These are phyloP conservation scores for Neofusicoccum kwambonambiense DNA, from an alignment of 2,329 filamentous ascomycete species.

Conservation along the genomic window DNA sequence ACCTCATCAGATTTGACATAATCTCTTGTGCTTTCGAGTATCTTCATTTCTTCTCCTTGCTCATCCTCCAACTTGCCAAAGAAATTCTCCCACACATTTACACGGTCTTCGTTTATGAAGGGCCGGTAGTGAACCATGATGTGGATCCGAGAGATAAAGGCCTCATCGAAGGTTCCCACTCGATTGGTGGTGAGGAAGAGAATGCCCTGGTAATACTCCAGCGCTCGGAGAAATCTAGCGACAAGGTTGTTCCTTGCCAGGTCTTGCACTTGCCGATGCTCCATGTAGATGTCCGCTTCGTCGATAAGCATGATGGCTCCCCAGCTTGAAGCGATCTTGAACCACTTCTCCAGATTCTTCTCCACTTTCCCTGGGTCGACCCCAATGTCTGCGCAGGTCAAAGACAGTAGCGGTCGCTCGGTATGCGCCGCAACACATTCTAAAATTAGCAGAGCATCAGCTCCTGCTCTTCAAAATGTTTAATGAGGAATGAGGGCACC, in stretches of 20 bases:
- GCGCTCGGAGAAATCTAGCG: conserved; percentile 29
- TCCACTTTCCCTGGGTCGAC: conserved; percentile 18
- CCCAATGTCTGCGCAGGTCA: conserved; percentile 32
- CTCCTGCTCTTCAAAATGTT: no score
- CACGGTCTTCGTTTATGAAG: conserved; percentile 21
- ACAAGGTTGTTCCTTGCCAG: conserved; percentile 34
- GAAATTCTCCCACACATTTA: conserved; percentile 28
- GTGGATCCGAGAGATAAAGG: conserved; percentile 25
- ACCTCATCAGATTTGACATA: conserved; percentile 18
- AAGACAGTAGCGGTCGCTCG: conserved; percentile 30
- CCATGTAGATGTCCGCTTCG: conserved; percentile 39
- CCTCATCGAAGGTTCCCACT: conserved; percentile 24
- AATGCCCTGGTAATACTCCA: conserved; percentile 24
- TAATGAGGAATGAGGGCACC: neutral
- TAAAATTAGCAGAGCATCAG: conserved; percentile 11
- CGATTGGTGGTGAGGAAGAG: conserved; percentile 31
- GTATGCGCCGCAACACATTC: conserved; percentile 37
- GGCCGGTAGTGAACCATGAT: conserved; percentile 23
- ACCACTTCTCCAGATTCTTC: conserved; percentile 18
- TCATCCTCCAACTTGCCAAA: conserved; percentile 25
- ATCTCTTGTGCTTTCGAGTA: neutral
- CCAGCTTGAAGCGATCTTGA: conserved; percentile 27
- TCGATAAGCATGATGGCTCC: conserved; percentile 32
- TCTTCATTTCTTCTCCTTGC: conserved; percentile 11
- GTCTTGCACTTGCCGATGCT: conserved; percentile 31